These are phyloP conservation scores for Lotus japonicus DNA, from an alignment of 306 rosid genomes.

Conservation along the genomic window DNA sequence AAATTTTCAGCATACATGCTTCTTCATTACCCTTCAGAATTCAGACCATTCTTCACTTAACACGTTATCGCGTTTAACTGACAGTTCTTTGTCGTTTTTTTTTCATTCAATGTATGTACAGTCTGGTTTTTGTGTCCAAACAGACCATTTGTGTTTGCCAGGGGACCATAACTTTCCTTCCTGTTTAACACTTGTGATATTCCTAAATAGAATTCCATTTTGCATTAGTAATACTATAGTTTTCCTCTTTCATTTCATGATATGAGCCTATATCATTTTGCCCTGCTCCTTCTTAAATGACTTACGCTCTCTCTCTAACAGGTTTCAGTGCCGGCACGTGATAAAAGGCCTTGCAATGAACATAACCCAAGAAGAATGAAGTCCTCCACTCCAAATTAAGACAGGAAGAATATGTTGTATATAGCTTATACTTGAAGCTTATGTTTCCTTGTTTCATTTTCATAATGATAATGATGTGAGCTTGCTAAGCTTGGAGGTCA, in stretches of 20 bases:
- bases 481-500: slow-evolving; percentile 6
- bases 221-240: neutral
- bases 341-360: slow-evolving; percentile 74
- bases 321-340: slow-evolving; percentile 95
- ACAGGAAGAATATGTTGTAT: slow-evolving; percentile 16
- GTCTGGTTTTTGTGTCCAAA: neutral
- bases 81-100: neutral
- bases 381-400: neutral
- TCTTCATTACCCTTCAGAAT: neutral
- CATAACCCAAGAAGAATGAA: slow-evolving; percentile 54
- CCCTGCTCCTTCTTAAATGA: slow-evolving; percentile 1
- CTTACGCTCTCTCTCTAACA: slow-evolving; percentile 21
- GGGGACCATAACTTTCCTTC: slow-evolving; percentile 2
- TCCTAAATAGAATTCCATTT: slow-evolving; percentile 11
- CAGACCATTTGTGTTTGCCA: neutral
- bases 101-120: neutral
- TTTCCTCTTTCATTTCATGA: neutral
- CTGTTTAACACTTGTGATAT: slow-evolving; percentile 1
- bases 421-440: slow-evolving; percentile 2
- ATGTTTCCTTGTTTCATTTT: slow-evolving; percentile 6
- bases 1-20: slow-evolving; percentile 18
- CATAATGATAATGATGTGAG: neutral
- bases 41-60: neutral
- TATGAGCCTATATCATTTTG: neutral
- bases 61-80: neutral